These are phyloP conservation scores for Talaromyces sp. DNA, from an alignment of 2,329 filamentous ascomycete genomes.

Conservation along the genomic window DNA sequence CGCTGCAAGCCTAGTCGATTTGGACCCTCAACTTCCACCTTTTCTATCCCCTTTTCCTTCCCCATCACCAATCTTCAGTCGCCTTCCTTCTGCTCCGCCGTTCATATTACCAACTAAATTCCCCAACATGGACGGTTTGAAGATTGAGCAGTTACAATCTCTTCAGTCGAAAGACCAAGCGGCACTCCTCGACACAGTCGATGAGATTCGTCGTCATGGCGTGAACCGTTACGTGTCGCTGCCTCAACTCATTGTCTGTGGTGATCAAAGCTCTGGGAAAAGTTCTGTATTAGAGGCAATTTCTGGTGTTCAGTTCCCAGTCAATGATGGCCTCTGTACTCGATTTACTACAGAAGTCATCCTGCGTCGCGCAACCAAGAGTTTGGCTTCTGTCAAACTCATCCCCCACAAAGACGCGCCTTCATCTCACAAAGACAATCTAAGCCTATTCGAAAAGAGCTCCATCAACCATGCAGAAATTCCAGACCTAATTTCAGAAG, in stretches of 20 bases:
- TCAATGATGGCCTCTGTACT: slow-evolving; percentile 59
- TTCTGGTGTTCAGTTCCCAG: slow-evolving; percentile 58
- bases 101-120: neutral
- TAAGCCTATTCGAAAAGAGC: slow-evolving; percentile 21
- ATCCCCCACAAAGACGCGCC: slow-evolving; percentile 22
- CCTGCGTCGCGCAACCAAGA: slow-evolving; percentile 37
- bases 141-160: slow-evolving; percentile 9
- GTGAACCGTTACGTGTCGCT: slow-evolving; percentile 48
- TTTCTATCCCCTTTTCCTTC: neutral
- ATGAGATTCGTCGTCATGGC: slow-evolving; percentile 50
- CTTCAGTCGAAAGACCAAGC: slow-evolving; percentile 17
- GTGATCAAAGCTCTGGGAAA: slow-evolving; percentile 61
- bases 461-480: slow-evolving; percentile 25
- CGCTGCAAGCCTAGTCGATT: neutral
- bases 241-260: slow-evolving; percentile 57
- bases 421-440: slow-evolving; percentile 20
- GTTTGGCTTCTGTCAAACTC: slow-evolving; percentile 25
- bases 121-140: slow-evolving; percentile 7
- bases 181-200: slow-evolving; percentile 32
- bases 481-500: slow-evolving; percentile 25
- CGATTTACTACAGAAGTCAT: slow-evolving; percentile 60
- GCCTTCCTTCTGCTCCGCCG: neutral
- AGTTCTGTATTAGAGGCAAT: slow-evolving; percentile 65
- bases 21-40: neutral
- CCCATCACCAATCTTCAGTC: neutral